Conservation (phyloP, 2,329 filamentous ascomycete species). For the Verticillium klebahnii region DNA sequence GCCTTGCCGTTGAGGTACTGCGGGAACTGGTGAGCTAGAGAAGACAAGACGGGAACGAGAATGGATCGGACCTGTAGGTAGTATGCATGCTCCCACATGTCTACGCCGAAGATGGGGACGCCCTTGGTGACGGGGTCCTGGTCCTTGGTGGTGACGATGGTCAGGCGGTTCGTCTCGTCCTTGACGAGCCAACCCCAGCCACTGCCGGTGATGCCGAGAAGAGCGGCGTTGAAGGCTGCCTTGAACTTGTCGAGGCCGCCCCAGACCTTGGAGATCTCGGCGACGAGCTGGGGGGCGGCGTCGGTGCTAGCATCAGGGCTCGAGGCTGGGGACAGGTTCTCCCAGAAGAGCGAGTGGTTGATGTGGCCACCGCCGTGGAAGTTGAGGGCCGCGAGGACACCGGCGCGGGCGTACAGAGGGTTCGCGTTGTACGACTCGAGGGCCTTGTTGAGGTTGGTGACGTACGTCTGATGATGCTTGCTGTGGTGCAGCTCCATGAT, state of each 20-base stretch:
- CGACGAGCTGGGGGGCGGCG: constrained; percentile 51
- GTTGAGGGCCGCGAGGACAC: constrained; percentile 67
- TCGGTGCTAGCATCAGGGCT: constrained; percentile 52
- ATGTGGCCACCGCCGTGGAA: constrained; percentile 92
- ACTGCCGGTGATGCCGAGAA: constrained; percentile 73
- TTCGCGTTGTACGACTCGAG: constrained; percentile 51
- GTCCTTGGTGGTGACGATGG: constrained; percentile 78
- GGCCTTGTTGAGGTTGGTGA: constrained; percentile 69
- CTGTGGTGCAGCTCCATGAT: constrained; percentile 80
- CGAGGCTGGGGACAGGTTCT: constrained; percentile 64
- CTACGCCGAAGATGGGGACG: constrained; percentile 70
- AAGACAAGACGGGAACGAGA: background rate
- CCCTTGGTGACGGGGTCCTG: constrained; percentile 69
- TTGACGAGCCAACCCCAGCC: constrained; percentile 87
- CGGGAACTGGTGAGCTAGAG: constrained; percentile 19
- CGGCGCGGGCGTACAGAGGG: constrained; percentile 47
- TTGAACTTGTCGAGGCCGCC: constrained; percentile 64
- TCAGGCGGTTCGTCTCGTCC: constrained; percentile 52
- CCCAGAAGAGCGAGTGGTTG: constrained; percentile 93
- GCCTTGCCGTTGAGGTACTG: constrained; percentile 74
- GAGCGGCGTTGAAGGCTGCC: constrained; percentile 57
- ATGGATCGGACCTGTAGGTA: constrained; percentile 62
- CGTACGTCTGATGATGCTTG: constrained; percentile 77
- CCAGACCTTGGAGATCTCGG: constrained; percentile 61
- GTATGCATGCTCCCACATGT: constrained; percentile 95